Base-by-base conservation (phyloP, 2,329 filamentous ascomycete species). In the Neonectria punicea region DNA sequence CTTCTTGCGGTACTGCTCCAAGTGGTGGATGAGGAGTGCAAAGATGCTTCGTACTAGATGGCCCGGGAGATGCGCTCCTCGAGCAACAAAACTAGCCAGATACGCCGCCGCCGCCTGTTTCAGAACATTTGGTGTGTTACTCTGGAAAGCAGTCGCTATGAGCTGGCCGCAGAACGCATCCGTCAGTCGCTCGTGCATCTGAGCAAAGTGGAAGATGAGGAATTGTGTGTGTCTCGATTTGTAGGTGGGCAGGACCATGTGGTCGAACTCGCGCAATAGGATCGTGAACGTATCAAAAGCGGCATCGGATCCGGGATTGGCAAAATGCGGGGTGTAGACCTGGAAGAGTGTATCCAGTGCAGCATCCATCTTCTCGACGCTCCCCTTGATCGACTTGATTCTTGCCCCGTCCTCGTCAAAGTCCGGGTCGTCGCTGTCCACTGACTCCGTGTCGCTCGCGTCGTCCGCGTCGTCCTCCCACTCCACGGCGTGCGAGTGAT, bases 141-240 rank as follows among this genome's bases (percentile, higher is more conserved):
- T 83, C 77, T 93, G 78, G 59, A 82, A 82, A 1, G 80, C 80
- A 4, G 78, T 80, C 25, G 79, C 77, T 41, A 82, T 82, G 69
- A 95, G 92, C 25, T 90, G 91, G 36, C 91, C 91, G 47, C 93
- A 91, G 75, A 98, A 98, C 53, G 90, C 88, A 74, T 96, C 93
- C 63, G 93, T 91, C 53, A 97, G 88, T 49, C 87, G 86, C 32
- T 92, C 90, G 9, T 93, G 92, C 63, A 87, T 88, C 79, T 99
- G 95, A 16, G 93, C 92, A 77, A 97, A 98, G 80, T 98, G 95
- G 80, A 99, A 99, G 55, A 98, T 86, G 53, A 99, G 87, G 73
- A 98, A 99, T 75, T 99, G 96, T 0, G 94, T 94, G 78, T 98
- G 95, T 36, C 96, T 90, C 25, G 94, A 97, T 71, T 93, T 93